phyloP scores from a whole-genome alignment of 768 basidiomycete species.

The Kwoniella sp. region DNA sequence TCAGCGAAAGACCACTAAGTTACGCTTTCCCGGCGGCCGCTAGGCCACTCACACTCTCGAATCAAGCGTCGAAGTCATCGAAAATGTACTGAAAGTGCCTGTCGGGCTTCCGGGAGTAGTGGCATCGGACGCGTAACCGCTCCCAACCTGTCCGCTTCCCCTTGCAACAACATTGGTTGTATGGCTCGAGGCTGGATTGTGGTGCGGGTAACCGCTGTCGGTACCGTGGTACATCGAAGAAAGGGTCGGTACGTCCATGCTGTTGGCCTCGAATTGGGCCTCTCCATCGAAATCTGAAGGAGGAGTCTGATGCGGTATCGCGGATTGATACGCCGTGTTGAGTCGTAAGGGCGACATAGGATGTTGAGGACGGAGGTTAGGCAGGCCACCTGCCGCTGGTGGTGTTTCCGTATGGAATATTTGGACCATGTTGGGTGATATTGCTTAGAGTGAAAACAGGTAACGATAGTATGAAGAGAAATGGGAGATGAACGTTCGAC shows the following conservation, averaged over 20 bases:
- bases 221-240: background rate
- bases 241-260: background rate
- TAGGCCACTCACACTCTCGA: constrained; percentile 19
- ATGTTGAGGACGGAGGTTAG: too few species aligned
- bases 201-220: too few species aligned
- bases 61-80: constrained; percentile 17
- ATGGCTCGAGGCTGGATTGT: too few species aligned
- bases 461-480: too few species aligned
- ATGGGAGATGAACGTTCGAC: too few species aligned
- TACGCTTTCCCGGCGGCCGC: too few species aligned
- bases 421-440: too few species aligned
- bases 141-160: background rate
- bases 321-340: background rate
- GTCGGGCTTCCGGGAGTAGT: constrained; percentile 7
- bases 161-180: too few species aligned
- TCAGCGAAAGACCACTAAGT: too few species aligned
- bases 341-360: background rate
- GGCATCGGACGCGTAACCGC: background rate
- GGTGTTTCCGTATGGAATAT: too few species aligned
- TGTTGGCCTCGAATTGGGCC: background rate
- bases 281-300: background rate
- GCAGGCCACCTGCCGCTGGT: too few species aligned
- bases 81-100: constrained; percentile 14
- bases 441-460: too few species aligned
- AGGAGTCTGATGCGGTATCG: background rate